Percentiles rank a stretch among this genome's conserved stretches.
phyloP scores from a whole-genome alignment of 75 land plant genomes.

The Picea glauca region DNA sequence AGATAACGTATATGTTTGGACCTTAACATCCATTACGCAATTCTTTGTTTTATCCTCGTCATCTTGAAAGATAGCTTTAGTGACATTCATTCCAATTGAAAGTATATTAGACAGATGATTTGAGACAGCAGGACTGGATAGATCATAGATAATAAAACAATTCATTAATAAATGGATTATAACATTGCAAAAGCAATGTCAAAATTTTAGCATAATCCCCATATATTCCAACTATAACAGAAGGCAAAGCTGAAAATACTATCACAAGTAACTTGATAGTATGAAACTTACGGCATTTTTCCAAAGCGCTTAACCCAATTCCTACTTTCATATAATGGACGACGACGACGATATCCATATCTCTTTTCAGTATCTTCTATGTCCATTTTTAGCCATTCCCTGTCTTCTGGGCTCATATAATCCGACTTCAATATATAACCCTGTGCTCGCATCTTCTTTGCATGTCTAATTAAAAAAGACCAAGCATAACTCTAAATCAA shows the following conservation, averaged over 20 bases:
- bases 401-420: constrained; percentile 78
- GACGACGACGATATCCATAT: constrained; percentile 20
- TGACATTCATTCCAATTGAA: neutral
- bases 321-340: constrained; percentile 55
- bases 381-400: constrained; percentile 89
- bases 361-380: constrained; percentile 54
- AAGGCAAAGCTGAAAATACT: neutral
- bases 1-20: too few relatives aligned
- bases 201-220: neutral
- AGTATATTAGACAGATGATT: neutral
- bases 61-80: neutral
- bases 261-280: neutral
- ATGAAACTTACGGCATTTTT: constrained; percentile 68
- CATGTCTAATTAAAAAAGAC: constrained; percentile 43
- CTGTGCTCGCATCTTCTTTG: constrained; percentile 64
- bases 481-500: neutral
- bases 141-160: neutral
- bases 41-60: neutral
- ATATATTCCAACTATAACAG: neutral
- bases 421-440: constrained; percentile 72
- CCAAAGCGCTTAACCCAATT: constrained; percentile 73
- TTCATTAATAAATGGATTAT: neutral
- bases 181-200: neutral
- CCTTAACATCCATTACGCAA: too few relatives aligned
- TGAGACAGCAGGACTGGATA: neutral